Base-by-base conservation (phyloP, 2,329 filamentous ascomycete genomes). In the Colletotrichum viniferum region DNA sequence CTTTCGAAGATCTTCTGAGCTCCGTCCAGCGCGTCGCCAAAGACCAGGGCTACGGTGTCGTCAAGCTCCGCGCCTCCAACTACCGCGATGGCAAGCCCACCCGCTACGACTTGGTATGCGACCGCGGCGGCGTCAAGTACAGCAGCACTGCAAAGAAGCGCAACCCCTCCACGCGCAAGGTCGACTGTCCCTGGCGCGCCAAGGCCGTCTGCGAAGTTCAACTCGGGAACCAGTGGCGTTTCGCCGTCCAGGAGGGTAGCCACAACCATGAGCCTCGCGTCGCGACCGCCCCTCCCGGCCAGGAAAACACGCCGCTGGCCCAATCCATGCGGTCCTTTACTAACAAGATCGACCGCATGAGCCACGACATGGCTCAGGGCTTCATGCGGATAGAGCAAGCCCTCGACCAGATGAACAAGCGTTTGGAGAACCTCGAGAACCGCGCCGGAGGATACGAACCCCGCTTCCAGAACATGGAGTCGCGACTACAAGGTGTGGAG, bases 141-240 rank as follows among this genome's bases (percentile, higher is more conserved):
- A 91, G 86, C 84, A 92, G 90, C 82, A 92, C 90, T 2, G 90
- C 90, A 9, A 92, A 92, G 86, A 92, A 92, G 84, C 88, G 90
- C 72, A 92, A 91, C 78, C 90, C 90, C 2, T 91, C 89, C 69
- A 92, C 90, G 58, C 90, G 90, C 80, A 92, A 92, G 83, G 90
- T 92, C 71, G 90, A 92, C 81, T 92, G 90, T 72, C 90, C 90
- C 13, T 92, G 91, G 85, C 89, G 90, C 68, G 90, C 90, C 71
- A 92, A 92, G 84, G 90, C 90, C 28, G 90, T 92, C 26, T 92
- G 90, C 77, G 90, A 92, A 80, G 90, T 92, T 8, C 90, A 91
- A 81, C 85, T 92, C 13, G 88, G 88, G 56, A 91, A 92, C 76
- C 90, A 92, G 82, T 92, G 90, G 90, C 89, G 90, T n/a, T 92